Percentiles rank a stretch among this genome's conserved stretches.
phyloP scores from a whole-genome alignment of 1,284 basidiomycete genomes.

The Gymnopus androsaceus region DNA sequence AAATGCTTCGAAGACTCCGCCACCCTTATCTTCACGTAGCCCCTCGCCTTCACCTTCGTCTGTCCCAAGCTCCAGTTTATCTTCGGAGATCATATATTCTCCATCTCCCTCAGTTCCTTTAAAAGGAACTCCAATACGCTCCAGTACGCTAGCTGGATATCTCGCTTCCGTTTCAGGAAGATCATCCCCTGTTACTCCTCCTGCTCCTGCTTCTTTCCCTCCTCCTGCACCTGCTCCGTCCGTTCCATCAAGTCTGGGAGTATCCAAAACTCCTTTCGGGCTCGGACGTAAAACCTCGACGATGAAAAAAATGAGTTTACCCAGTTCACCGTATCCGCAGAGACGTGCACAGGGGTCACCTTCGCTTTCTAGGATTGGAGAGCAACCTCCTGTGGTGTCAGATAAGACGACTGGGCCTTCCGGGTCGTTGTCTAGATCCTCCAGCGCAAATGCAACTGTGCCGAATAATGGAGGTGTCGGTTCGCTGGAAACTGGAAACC shows the following conservation, averaged over 20 bases:
- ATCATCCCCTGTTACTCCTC: too few relatives aligned
- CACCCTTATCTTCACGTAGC: neutral
- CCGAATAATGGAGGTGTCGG: neutral
- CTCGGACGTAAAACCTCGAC: neutral
- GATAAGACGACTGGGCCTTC: neutral
- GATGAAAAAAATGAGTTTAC: neutral
- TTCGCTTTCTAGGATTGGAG: neutral
- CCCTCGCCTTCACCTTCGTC: neutral
- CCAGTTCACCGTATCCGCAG: slow-evolving; percentile 8
- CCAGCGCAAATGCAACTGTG: slow-evolving; percentile 3
- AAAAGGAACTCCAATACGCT: neutral
- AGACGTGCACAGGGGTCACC: neutral
- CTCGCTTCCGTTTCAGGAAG: too few relatives aligned
- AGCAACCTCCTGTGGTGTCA: neutral
- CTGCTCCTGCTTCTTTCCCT: neutral
- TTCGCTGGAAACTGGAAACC: too few relatives aligned
- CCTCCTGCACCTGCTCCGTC: neutral
- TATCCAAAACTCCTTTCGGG: neutral
- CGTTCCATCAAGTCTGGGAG: neutral
- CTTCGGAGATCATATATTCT: neutral
- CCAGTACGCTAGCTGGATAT: neutral
- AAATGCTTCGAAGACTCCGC: neutral
- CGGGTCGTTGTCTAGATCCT: neutral
- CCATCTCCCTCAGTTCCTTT: neutral
- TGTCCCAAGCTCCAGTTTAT: neutral